phyloP scores from a whole-genome alignment of 179 eudicot species.

The Beta corolliflora region DNA sequence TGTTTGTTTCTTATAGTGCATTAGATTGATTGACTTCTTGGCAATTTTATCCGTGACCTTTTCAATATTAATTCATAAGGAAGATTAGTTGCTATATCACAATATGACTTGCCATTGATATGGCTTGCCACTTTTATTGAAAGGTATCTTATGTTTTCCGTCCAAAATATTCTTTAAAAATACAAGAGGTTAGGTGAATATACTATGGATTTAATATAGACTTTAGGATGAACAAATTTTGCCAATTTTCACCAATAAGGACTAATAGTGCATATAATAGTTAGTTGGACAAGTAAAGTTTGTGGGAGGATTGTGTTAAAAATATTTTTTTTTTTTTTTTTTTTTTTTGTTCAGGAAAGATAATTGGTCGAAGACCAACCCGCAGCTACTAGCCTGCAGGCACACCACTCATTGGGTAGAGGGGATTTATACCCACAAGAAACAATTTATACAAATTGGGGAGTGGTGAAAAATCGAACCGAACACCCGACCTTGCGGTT shows the following conservation, averaged over 20 bases:
- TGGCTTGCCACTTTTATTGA: constrained; percentile 8
- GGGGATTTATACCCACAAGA: no score
- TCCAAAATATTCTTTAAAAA: neutral
- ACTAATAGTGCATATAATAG: neutral
- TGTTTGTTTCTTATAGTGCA: constrained; percentile 9
- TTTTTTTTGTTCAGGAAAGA: no score
- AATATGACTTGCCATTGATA: neutral
- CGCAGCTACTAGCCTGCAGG: no score
- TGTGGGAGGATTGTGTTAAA: neutral
- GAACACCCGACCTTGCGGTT: no score
- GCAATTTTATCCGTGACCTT: neutral
- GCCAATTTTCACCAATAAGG: neutral
- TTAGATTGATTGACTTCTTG: constrained; percentile 24
- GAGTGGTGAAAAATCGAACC: no score
- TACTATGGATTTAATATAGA: neutral
- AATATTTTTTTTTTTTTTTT: no score
- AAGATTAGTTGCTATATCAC: neutral
- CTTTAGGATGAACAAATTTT: neutral
- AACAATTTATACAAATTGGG: no score
- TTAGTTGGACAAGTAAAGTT: neutral
- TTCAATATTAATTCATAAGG: neutral
- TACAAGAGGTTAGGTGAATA: constrained; percentile 3
- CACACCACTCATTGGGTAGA: no score
- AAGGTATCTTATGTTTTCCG: neutral
- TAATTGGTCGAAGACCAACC: no score